A percentile compares a stretch with the other conserved stretches of the same genome.
Conservation (phyloP, 106 monocot species). For the Dioscorea dumetorum region DNA sequence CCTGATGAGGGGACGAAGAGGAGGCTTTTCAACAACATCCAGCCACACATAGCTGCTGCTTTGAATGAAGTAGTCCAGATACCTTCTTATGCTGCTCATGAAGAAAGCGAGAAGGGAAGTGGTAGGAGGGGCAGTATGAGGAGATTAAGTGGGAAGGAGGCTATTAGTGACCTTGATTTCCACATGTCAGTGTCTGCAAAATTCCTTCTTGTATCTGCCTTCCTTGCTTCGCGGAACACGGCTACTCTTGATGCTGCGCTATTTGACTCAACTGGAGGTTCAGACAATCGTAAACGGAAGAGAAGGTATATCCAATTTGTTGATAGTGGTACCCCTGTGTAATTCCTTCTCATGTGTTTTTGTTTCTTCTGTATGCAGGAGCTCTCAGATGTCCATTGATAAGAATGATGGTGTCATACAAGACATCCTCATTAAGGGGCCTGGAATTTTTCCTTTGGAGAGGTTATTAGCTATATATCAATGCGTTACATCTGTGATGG, state of each 20-base stretch:
- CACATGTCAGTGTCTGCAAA: slow-evolving; percentile 89
- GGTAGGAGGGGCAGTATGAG: slow-evolving; percentile 24
- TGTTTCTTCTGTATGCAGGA: slow-evolving; percentile 27
- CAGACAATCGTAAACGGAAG: slow-evolving; percentile 48
- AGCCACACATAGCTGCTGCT: slow-evolving; percentile 45
- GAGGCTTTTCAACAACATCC: slow-evolving; percentile 58
- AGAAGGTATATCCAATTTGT: slow-evolving; percentile 44
- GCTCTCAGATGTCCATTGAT: slow-evolving; percentile 49
- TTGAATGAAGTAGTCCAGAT: slow-evolving; percentile 53
- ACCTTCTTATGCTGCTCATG: slow-evolving; percentile 18
- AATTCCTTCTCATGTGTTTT: not conserved
- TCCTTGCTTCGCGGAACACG: slow-evolving; percentile 91
- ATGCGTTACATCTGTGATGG: slow-evolving; percentile 72
- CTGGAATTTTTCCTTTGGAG: slow-evolving; percentile 90
- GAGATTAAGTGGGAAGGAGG: slow-evolving; percentile 24
- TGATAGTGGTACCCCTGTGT: not conserved
- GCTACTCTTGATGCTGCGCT: slow-evolving; percentile 88
- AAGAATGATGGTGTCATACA: slow-evolving; percentile 50
- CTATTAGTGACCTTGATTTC: slow-evolving; percentile 61
- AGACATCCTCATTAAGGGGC: slow-evolving; percentile 80
- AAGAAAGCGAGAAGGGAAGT: slow-evolving; percentile 13
- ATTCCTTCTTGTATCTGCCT: slow-evolving; percentile 88
- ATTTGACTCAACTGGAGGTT: slow-evolving; percentile 78
- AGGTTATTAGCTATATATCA: slow-evolving; percentile 90
- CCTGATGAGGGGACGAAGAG: slow-evolving; percentile 81